Evolutionary conservation across 2,329 filamentous ascomycete genomes (phyloP), one percentile per base, ranked within the genome.

Genomic region (Colletotrichum sublineola): DNA sequence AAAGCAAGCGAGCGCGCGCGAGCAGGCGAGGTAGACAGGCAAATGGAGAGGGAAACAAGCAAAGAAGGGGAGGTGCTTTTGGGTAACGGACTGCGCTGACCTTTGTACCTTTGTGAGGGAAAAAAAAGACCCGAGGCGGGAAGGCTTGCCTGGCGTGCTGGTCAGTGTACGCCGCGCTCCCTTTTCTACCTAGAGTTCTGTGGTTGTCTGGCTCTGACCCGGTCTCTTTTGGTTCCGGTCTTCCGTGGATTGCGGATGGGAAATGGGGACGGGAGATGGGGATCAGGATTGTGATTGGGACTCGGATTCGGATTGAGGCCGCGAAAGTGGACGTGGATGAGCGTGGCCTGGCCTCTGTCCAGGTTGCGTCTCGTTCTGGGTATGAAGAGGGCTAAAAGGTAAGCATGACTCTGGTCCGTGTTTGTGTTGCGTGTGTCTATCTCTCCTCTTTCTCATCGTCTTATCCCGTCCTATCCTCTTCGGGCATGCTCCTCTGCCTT

Each of bases 121-220:
- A 29, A 62, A 69, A 46, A 46, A 62, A 56, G 29, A 24, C 44
- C 48, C 50, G 33, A 36, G 33, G 46, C 40, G 60, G 50, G 67
- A 60, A 52, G 53, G 46, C 53, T 66, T 69, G 62, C 31, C 67
- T 69, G 62, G 67, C 38, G 67, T 69, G 36, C 31, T 58, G 29
- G 33, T 42, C 60, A 52, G 60, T 31, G 29, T 61, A 52, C 40
- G 36, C 29, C 68, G 46, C 38, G 14, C 60, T 57, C 46, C 53
- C 14, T 38, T 56, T 64, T 48, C 29, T 69, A 53, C 24, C 24
- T 24, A 24, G 24, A 38, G 46, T 38, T 67, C 55, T 46, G 44
- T 33, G 38, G 14, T 66, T 60, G 36, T 46, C 31, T 56, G 67
- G 33, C 33, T 60, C 38, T 60, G 53, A 46, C 12, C 64, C 42